Percentiles rank a stretch among this genome's conserved stretches.
Evolutionary conservation across 176 grass and related monocot genomes (phyloP).

Genomic region (Pontederia crassipes): DNA sequence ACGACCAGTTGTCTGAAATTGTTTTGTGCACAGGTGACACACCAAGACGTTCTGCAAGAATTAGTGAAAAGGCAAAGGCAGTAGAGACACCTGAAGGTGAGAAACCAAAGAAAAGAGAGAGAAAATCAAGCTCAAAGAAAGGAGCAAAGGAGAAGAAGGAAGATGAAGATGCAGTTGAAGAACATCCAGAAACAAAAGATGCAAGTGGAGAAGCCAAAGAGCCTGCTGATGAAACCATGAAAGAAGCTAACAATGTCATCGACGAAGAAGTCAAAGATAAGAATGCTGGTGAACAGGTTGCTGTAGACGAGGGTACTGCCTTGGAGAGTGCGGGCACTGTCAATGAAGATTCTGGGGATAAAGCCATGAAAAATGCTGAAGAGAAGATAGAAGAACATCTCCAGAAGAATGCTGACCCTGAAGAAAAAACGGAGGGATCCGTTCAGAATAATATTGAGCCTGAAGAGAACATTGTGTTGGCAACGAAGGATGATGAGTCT

Average conservation of each 20-base stretch:
- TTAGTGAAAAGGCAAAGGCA: slow-evolving; percentile 77
- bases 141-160: slow-evolving; percentile 42
- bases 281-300: not conserved
- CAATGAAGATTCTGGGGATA: not conserved
- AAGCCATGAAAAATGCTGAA: slow-evolving; percentile 3
- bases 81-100: slow-evolving; percentile 64
- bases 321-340: not conserved
- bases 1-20: too few species aligned
- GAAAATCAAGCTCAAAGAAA: slow-evolving; percentile 28
- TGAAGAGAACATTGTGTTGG: not conserved
- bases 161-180: slow-evolving; percentile 1
- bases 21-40: slow-evolving; percentile 60
- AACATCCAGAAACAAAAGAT: not conserved
- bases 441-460: slow-evolving; percentile 1
- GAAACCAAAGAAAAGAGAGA: slow-evolving; percentile 41
- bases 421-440: not conserved
- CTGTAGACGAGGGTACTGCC: not conserved
- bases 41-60: slow-evolving; percentile 76
- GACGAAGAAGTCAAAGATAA: slow-evolving; percentile 8
- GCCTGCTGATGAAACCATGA: slow-evolving; percentile 36
- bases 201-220: slow-evolving; percentile 21
- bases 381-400: slow-evolving; percentile 14
- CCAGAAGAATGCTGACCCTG: slow-evolving; percentile 19
- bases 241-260: slow-evolving; percentile 41
- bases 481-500: slow-evolving; percentile 23